Evolutionary conservation across 768 basidiomycete genomes (phyloP).

Genomic region (Mycena olivaceomarginata): DNA sequence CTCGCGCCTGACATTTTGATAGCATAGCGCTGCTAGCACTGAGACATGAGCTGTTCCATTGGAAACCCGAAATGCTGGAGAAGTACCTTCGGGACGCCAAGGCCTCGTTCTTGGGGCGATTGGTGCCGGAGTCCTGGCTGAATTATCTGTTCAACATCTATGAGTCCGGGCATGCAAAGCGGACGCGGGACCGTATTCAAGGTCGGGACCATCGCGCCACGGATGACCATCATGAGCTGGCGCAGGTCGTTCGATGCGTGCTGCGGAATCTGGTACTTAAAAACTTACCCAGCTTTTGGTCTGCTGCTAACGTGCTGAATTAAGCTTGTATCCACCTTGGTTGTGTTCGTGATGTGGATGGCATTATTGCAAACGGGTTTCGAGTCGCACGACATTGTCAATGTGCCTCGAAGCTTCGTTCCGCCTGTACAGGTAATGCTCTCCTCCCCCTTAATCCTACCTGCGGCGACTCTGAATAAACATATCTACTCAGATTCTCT

Average conservation of each 20-base stretch:
- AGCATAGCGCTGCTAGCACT: slow-evolving; percentile 30
- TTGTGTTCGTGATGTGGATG: slow-evolving; percentile 34
- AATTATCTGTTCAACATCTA: slow-evolving; percentile 29
- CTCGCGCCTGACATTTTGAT: not conserved
- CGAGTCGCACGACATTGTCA: slow-evolving; percentile 27
- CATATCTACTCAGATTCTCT: slow-evolving; percentile 4
- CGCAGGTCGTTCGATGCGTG: slow-evolving; percentile 16
- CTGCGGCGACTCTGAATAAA: not conserved
- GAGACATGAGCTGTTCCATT: slow-evolving; percentile 32
- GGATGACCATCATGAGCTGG: slow-evolving; percentile 28
- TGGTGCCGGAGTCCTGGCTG: slow-evolving; percentile 27
- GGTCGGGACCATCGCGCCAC: slow-evolving; percentile 24
- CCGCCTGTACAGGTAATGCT: slow-evolving; percentile 26
- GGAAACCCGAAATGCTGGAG: slow-evolving; percentile 28
- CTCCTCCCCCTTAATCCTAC: not conserved
- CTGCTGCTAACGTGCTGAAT: not conserved
- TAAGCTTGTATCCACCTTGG: slow-evolving; percentile 16
- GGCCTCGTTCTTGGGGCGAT: slow-evolving; percentile 20
- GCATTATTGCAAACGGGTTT: slow-evolving; percentile 29
- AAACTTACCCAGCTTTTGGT: not conserved
- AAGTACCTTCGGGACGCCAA: slow-evolving; percentile 8
- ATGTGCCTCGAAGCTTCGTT: slow-evolving; percentile 19
- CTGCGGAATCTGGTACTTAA: slow-evolving; percentile 23
- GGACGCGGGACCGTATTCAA: slow-evolving; percentile 27
- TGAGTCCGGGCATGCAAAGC: slow-evolving; percentile 25